Conservation (phyloP, 495 filamentous ascomycete genomes). For the Glonium stellatum region DNA sequence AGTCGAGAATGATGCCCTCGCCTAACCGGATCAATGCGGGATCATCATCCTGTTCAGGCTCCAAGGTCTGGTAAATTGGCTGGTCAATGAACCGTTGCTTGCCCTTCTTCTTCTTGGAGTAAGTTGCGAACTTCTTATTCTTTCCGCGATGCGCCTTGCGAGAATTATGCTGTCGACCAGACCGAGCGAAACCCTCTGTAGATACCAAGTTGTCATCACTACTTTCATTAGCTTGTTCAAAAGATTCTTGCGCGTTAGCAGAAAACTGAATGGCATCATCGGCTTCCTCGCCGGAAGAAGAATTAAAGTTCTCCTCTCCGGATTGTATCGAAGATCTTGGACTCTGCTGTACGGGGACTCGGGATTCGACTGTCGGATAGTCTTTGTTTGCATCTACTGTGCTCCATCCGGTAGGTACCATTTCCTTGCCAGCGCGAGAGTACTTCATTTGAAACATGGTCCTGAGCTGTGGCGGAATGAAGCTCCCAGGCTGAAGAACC, state of each 20-base stretch:
- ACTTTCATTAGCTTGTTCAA: constrained; percentile 15
- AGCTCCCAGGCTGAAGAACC: constrained; percentile 42
- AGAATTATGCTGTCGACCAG: constrained; percentile 17
- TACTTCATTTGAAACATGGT: constrained; percentile 65
- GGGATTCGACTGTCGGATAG: constrained; percentile 51
- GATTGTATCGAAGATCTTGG: constrained; percentile 35
- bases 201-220: constrained; percentile 23
- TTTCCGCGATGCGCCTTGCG: constrained; percentile 17
- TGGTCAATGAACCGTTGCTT: constrained; percentile 20
- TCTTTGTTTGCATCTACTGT: constrained; percentile 44
- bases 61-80: constrained; percentile 14
- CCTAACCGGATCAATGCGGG: constrained; percentile 60
- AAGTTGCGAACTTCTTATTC: constrained; percentile 28
- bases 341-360: constrained; percentile 35
- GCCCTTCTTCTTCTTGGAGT: constrained; percentile 33
- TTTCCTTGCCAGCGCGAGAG: constrained; percentile 45
- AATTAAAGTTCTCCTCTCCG: constrained; percentile 20
- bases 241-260: constrained; percentile 5
- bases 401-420: constrained; percentile 60
- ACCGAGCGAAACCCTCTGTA: constrained; percentile 12
- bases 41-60: constrained; percentile 40
- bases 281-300: constrained; percentile 23
- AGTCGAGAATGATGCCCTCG: constrained; percentile 82
- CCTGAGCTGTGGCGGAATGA: constrained; percentile 51
- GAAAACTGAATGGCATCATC: constrained; percentile 25